Percentiles rank a stretch among this genome's conserved stretches.
These are phyloP conservation scores for Aspergillus sclerotiicarbonarius DNA, from an alignment of 495 filamentous ascomycete species.

Conservation along the genomic window DNA sequence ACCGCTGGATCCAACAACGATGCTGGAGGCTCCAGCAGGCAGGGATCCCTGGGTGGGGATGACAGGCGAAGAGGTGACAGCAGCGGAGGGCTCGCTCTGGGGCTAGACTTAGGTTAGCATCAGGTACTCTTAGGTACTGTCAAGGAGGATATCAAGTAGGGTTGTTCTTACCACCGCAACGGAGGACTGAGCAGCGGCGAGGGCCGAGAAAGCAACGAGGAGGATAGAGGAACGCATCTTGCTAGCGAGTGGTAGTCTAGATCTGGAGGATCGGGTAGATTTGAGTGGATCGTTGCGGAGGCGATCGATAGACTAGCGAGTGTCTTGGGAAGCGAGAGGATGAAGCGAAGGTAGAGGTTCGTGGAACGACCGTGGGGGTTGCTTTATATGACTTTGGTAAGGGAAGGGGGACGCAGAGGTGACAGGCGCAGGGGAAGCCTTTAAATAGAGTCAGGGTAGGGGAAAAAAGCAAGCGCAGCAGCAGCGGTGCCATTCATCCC, in stretches of 20 bases:
- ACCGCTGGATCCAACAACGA: slow-evolving; percentile 10
- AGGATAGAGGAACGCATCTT: slow-evolving; percentile 44
- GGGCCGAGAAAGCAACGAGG: slow-evolving; percentile 41
- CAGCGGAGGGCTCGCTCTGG: slow-evolving; percentile 9
- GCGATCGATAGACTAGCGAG: slow-evolving; percentile 10
- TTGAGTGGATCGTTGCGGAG: slow-evolving; percentile 7
- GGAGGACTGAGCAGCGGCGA: slow-evolving; percentile 35
- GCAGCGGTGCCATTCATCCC: not conserved
- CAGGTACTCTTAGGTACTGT: slow-evolving; percentile 27
- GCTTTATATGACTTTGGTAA: slow-evolving; percentile 20
- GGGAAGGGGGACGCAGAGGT: slow-evolving; percentile 13
- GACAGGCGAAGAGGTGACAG: slow-evolving; percentile 19
- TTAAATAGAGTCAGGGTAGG: slow-evolving; percentile 18
- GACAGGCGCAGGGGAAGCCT: slow-evolving; percentile 20
- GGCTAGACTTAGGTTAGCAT: slow-evolving; percentile 24
- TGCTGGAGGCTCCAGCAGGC: slow-evolving; percentile 11
- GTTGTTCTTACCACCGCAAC: slow-evolving; percentile 21
- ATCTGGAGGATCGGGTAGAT: slow-evolving; percentile 5
- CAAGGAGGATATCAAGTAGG: not conserved
- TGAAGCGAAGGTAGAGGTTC: slow-evolving; percentile 7
- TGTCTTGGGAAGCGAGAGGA: slow-evolving; percentile 7
- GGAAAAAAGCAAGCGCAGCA: slow-evolving; percentile 8
- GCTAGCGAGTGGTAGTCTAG: slow-evolving; percentile 13
- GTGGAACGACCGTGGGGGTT: slow-evolving; percentile 9
- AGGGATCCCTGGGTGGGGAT: slow-evolving; percentile 26